phyloP scores from a whole-genome alignment of 345 rosid species.

The Diplotaxis tenuifolia region DNA sequence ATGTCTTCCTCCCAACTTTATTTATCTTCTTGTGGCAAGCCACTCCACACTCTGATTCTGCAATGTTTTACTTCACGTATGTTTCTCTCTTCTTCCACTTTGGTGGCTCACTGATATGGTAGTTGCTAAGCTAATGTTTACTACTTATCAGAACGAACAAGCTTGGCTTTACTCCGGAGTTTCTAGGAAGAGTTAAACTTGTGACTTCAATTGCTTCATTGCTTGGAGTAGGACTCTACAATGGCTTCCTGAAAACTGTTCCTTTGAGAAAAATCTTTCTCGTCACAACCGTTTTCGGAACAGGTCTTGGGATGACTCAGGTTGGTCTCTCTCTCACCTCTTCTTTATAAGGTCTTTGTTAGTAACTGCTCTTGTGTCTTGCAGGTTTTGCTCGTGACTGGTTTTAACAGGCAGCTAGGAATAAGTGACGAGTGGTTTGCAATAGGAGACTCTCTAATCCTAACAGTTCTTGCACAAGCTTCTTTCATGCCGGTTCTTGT shows the following conservation, averaged over 20 bases:
- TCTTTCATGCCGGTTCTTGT: constrained; percentile 98
- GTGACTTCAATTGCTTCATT: constrained; percentile 91
- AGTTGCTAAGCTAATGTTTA: constrained; percentile 10
- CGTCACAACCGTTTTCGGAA: constrained; percentile 64
- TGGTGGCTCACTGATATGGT: constrained; percentile 10
- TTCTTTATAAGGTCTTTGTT: background rate
- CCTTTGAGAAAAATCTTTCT: constrained; percentile 77
- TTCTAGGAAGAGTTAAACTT: constrained; percentile 89
- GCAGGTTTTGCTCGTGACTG: constrained; percentile 87
- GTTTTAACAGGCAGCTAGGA: constrained; percentile 74
- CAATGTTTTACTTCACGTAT: constrained; percentile 97
- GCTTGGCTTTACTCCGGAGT: constrained; percentile 93
- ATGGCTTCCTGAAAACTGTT: constrained; percentile 86
- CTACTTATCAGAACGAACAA: constrained; percentile 70
- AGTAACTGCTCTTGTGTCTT: constrained; percentile 12
- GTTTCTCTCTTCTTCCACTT: constrained; percentile 20
- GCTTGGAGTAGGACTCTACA: constrained; percentile 85
- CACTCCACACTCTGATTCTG: constrained; percentile 97
- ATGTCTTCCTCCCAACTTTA: constrained; percentile 76
- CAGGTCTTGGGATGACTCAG: constrained; percentile 96
- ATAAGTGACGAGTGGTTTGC: constrained; percentile 97
- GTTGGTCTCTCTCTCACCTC: constrained; percentile 37
- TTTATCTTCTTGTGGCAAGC: constrained; percentile 98
- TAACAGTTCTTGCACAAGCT: constrained; percentile 87
- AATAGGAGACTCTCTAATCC: constrained; percentile 86